A percentile compares a stretch with the other conserved stretches of the same genome.
phyloP scores from a whole-genome alignment of 768 basidiomycete genomes.

The Boletus sp. region DNA sequence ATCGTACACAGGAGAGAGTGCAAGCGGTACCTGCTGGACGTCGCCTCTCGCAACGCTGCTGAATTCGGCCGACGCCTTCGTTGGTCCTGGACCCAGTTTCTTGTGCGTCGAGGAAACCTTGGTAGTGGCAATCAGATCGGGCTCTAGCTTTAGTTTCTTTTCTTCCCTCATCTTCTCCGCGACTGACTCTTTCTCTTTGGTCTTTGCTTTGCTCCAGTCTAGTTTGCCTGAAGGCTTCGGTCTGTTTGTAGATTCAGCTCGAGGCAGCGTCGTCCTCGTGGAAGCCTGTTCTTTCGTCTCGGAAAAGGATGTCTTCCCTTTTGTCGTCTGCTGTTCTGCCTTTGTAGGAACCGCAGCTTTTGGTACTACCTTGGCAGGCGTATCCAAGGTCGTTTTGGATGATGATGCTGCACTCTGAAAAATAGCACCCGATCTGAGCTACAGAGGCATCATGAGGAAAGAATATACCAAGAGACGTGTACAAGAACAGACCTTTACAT shows the following conservation, averaged over 20 bases:
- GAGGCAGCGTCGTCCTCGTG: constrained; percentile 22
- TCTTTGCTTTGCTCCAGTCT: constrained; percentile 61
- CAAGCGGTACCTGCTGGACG: constrained; percentile 3
- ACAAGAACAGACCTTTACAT: constrained; percentile 45
- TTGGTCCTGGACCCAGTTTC: neutral
- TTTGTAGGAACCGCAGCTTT: constrained; percentile 13
- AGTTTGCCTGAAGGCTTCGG: constrained; percentile 48
- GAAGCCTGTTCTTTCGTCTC: constrained; percentile 26
- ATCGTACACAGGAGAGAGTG: neutral
- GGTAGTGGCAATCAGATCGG: neutral
- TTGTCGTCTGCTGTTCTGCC: constrained; percentile 13
- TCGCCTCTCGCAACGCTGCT: neutral
- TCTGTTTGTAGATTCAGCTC: constrained; percentile 26
- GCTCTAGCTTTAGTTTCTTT: constrained; percentile 19
- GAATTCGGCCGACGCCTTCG: neutral
- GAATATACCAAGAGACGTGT: neutral
- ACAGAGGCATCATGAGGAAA: neutral
- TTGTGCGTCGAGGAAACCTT: neutral
- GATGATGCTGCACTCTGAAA: constrained; percentile 32
- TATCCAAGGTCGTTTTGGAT: constrained; percentile 44
- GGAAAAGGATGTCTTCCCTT: constrained; percentile 26
- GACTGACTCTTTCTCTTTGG: constrained; percentile 35
- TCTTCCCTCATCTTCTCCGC: constrained; percentile 11
- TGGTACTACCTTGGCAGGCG: constrained; percentile 11
- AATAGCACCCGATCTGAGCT: constrained; percentile 16